Percentiles rank a stretch among this genome's conserved stretches.
Conservation (phyloP, 495 filamentous ascomycete species). For the Podospora comata region DNA sequence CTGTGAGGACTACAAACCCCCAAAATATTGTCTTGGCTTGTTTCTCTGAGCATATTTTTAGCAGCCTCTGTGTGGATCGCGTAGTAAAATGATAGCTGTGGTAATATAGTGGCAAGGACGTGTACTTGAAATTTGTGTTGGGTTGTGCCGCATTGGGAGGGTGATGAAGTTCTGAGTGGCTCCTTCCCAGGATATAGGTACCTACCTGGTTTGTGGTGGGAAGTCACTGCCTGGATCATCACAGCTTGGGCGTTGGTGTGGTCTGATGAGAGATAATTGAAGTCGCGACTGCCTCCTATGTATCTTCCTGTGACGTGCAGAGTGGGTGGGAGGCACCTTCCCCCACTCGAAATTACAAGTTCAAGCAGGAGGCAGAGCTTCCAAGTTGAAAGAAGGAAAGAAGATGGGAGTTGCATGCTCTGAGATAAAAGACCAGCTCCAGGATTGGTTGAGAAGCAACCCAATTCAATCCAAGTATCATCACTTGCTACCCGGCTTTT, state of each 20-base stretch:
- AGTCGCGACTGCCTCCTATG: background rate
- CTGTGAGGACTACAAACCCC: background rate
- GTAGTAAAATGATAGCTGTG: background rate
- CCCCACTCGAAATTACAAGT: background rate
- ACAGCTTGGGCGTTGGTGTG: background rate
- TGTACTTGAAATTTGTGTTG: background rate
- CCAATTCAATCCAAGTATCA: background rate
- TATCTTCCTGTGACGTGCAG: background rate
- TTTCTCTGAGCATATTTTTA: background rate
- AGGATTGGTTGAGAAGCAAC: background rate
- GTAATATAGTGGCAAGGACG: background rate
- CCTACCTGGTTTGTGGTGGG: background rate
- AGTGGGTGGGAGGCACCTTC: background rate
- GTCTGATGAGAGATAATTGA: background rate
- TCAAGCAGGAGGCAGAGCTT: background rate
- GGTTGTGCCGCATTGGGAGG: background rate
- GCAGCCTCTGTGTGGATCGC: background rate
- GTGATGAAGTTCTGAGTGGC: background rate
- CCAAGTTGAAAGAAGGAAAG: background rate
- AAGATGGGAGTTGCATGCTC: background rate
- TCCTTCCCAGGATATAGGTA: background rate
- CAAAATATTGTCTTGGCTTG: background rate
- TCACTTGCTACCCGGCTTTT: background rate
- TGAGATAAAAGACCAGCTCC: background rate
- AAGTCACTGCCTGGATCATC: background rate